phyloP scores from a whole-genome alignment of 345 rosid species.

The Garcia nutans region DNA sequence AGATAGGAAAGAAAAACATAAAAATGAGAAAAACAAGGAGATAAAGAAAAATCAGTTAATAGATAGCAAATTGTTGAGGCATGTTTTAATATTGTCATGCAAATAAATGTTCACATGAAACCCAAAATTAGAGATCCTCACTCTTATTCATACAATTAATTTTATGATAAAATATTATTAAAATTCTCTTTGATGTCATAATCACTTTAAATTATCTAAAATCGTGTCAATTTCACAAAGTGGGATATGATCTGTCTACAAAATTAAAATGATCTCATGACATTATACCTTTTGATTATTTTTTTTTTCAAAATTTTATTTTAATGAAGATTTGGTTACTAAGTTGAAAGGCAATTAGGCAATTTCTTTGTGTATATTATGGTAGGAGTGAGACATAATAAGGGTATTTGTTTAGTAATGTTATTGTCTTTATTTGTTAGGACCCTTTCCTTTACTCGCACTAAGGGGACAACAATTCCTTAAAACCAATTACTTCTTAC shows the following conservation, averaged over 20 bases:
- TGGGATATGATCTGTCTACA: background rate
- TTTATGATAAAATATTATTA: no score
- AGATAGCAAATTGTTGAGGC: no score
- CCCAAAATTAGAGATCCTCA: no score
- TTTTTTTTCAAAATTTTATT: no score
- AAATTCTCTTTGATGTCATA: background rate
- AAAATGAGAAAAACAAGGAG: no score
- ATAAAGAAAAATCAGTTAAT: no score
- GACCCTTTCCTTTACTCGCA: background rate
- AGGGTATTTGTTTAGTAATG: background rate
- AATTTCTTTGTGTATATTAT: no score
- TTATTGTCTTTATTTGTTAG: background rate
- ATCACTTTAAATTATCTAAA: background rate
- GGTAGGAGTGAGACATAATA: background rate
- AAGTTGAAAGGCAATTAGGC: slow-evolving; percentile 4
- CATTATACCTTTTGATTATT: no score
- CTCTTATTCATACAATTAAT: no score
- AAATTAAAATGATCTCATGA: background rate
- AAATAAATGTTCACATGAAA: no score
- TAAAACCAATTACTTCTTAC: background rate
- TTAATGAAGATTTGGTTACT: background rate
- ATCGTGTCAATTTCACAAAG: background rate
- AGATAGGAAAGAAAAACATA: no score
- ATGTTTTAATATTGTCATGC: no score
- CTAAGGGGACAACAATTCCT: slow-evolving; percentile 7